These are phyloP conservation scores for Carnegiea gigantea DNA, from an alignment of 179 eudicot genomes.

Conservation along the genomic window DNA sequence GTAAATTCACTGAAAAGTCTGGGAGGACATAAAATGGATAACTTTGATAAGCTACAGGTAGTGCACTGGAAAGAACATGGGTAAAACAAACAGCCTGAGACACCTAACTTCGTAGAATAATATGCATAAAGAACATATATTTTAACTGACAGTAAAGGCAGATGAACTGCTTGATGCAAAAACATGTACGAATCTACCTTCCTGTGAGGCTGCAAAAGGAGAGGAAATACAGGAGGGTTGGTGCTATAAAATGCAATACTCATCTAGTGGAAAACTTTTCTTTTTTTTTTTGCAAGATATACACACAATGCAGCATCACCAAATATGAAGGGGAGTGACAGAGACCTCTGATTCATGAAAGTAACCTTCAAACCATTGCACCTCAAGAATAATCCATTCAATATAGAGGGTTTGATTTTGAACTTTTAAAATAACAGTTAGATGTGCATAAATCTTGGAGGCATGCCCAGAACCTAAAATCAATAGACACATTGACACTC, in stretches of 20 bases:
- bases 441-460: slow-evolving; percentile 9
- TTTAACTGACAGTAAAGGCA: slow-evolving; percentile 15
- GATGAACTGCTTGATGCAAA: slow-evolving; percentile 4
- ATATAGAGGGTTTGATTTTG: background rate
- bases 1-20: too few species aligned
- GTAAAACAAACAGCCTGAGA: slow-evolving; percentile 14
- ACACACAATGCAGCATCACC: background rate
- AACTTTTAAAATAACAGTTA: background rate
- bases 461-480: background rate
- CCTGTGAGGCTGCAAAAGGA: background rate
- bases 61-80: background rate
- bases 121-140: slow-evolving; percentile 1
- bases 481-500: background rate
- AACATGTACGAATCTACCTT: background rate
- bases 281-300: slow-evolving; percentile 5
- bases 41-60: too few species aligned
- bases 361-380: background rate
- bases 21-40: too few species aligned
- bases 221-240: background rate
- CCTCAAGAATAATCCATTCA: background rate
- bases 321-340: background rate
- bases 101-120: background rate
- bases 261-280: slow-evolving; percentile 1
- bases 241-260: slow-evolving; percentile 20
- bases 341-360: background rate